Evolutionary conservation across 2,329 filamentous ascomycete species (phyloP).

Genomic region (Epichloe brachyelytri): DNA sequence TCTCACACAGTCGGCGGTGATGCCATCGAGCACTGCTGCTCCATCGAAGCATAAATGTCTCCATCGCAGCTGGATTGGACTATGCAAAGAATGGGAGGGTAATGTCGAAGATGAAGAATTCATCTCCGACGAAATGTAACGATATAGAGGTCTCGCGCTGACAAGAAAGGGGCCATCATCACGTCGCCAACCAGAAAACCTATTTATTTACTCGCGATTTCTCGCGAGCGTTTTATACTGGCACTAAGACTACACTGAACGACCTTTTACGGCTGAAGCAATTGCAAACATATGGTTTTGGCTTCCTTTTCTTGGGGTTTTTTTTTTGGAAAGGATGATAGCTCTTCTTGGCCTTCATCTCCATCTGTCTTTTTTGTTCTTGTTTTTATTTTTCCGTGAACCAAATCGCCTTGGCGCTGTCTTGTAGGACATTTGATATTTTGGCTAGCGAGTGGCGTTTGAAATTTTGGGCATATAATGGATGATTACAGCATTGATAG

Average conservation of each 20-base stretch:
- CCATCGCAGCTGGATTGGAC: slow-evolving; percentile 27
- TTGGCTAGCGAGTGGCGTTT: slow-evolving; percentile 2
- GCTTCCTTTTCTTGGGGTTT: too few relatives aligned
- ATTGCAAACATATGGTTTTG: too few relatives aligned
- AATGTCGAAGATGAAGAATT: slow-evolving; percentile 11
- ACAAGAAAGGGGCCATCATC: too few relatives aligned
- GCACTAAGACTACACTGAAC: too few relatives aligned
- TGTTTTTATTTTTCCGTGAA: not conserved
- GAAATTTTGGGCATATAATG: not conserved
- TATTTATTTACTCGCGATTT: too few relatives aligned
- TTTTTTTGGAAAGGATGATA: too few relatives aligned
- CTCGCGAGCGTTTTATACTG: too few relatives aligned
- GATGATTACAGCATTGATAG: not conserved
- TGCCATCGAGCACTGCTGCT: slow-evolving; percentile 13
- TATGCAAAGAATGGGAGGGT: slow-evolving; percentile 26
- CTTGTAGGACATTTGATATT: not conserved
- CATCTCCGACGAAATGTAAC: slow-evolving; percentile 20
- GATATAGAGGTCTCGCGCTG: too few relatives aligned
- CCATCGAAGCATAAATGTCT: slow-evolving; percentile 20
- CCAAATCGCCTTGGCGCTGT: not conserved
- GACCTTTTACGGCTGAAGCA: too few relatives aligned
- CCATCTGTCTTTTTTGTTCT: not conserved
- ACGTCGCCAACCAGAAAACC: too few relatives aligned
- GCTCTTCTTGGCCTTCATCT: too few relatives aligned
- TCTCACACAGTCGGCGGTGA: slow-evolving; percentile 14